phyloP scores from a whole-genome alignment of 2,329 filamentous ascomycete genomes.

The Ophiostoma novo-ulmi region DNA sequence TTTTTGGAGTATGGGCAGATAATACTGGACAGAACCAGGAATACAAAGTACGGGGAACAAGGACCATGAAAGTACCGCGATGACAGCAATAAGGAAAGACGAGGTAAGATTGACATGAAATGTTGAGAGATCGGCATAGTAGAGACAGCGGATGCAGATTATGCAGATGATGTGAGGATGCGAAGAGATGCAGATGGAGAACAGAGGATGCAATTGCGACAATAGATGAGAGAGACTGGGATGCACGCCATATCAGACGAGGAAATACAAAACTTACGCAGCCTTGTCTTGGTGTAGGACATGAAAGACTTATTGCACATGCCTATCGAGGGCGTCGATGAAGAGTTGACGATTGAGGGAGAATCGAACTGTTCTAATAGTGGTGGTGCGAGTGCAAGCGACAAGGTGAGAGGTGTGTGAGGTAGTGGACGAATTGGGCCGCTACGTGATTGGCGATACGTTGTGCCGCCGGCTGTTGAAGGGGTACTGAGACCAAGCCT shows the following conservation, averaged over 20 bases:
- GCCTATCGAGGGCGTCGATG: constrained; percentile 16
- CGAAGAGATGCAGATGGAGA: neutral
- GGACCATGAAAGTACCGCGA: constrained; percentile 10
- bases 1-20: neutral
- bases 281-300: constrained; percentile 15
- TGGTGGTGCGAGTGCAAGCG: neutral
- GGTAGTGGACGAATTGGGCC: constrained; percentile 5
- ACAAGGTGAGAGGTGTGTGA: constrained; percentile 8
- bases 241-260: neutral
- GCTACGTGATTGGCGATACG: constrained; percentile 11
- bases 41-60: neutral
- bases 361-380: neutral
- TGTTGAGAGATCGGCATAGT: constrained; percentile 2
- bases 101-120: neutral
- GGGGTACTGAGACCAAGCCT: neutral
- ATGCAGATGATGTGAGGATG: neutral
- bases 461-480: constrained; percentile 10
- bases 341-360: neutral
- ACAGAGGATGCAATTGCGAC: neutral
- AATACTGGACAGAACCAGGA: neutral
- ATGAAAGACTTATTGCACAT: constrained; percentile 21
- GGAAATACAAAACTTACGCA: constrained; percentile 22
- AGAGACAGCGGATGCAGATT: neutral
- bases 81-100: neutral
- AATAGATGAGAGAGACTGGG: neutral